These are phyloP conservation scores for Waltiozyma sp. DNA, from an alignment of 1,139 yeast genomes.

Conservation along the genomic window DNA sequence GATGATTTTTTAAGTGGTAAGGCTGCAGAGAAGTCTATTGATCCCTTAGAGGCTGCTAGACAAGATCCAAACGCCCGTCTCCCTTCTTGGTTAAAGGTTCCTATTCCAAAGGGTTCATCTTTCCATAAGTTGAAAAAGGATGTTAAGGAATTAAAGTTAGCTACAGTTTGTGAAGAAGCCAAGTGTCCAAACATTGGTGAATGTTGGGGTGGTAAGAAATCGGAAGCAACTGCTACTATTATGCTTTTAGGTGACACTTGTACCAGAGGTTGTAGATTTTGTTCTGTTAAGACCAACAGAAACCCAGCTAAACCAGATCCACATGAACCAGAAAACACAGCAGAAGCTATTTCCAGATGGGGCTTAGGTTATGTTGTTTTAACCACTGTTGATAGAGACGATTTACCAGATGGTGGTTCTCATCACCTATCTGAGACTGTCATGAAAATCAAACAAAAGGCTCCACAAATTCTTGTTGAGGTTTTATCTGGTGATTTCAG, in stretches of 20 bases:
- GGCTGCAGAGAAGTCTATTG: slow-evolving; percentile 54
- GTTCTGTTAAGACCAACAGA: slow-evolving; percentile 90
- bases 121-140: slow-evolving; percentile 76
- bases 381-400: slow-evolving; percentile 97
- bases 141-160: slow-evolving; percentile 74
- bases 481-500: slow-evolving; percentile 92
- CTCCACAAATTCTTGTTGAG: slow-evolving; percentile 88
- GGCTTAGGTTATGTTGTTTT: slow-evolving; percentile 96
- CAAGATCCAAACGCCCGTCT: slow-evolving; percentile 29
- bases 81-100: slow-evolving; percentile 91
- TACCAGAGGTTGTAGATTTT: slow-evolving; percentile 96
- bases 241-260: slow-evolving; percentile 98
- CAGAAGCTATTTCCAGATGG: slow-evolving; percentile 97
- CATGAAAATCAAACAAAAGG: slow-evolving; percentile 67
- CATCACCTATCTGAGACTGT: slow-evolving; percentile 87
- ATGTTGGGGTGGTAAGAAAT: slow-evolving; percentile 97
- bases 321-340: slow-evolving; percentile 94
- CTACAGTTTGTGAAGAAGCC: slow-evolving; percentile 98
- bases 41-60: slow-evolving; percentile 67
- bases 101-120: slow-evolving; percentile 85
- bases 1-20: slow-evolving; percentile 81
- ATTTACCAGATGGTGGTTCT: slow-evolving; percentile 87
- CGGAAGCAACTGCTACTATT: slow-evolving; percentile 97
- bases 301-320: slow-evolving; percentile 87
- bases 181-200: slow-evolving; percentile 98